Evolutionary conservation across 169 alveolate genomes (phyloP).

Genomic region (Plasmodium berghei): DNA sequence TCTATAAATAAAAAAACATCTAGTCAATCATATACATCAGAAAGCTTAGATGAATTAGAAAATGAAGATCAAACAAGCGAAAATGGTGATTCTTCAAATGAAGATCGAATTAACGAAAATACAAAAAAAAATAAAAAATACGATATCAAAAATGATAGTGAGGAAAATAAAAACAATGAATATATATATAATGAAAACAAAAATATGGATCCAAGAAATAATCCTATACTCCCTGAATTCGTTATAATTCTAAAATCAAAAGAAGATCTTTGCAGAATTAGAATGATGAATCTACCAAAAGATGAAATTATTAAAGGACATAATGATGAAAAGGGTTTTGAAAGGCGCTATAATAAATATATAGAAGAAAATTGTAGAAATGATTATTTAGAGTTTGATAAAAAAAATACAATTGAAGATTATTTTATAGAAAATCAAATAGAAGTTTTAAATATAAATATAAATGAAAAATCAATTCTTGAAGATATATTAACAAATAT

Average conservation of each 20-base stretch:
- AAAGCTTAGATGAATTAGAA: not conserved
- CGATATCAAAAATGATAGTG: no score
- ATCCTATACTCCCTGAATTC: slow-evolving; percentile 25
- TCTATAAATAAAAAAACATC: not conserved
- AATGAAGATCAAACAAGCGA: not conserved
- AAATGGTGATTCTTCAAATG: no score
- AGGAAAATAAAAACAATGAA: not conserved
- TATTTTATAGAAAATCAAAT: slow-evolving; percentile 37
- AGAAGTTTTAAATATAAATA: slow-evolving; percentile 39
- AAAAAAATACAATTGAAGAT: slow-evolving; percentile 48
- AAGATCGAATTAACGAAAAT: not conserved
- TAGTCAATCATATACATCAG: not conserved
- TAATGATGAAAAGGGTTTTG: slow-evolving; percentile 71
- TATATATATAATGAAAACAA: not conserved
- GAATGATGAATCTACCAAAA: slow-evolving; percentile 63
- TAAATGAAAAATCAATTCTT: slow-evolving; percentile 32
- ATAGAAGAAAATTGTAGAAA: slow-evolving; percentile 50
- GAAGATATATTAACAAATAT: slow-evolving; percentile 52
- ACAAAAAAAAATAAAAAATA: no score
- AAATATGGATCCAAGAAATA: not conserved
- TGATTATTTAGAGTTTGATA: slow-evolving; percentile 48
- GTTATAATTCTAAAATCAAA: slow-evolving; percentile 28
- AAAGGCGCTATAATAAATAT: slow-evolving; percentile 53
- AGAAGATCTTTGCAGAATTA: slow-evolving; percentile 43
- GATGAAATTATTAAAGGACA: slow-evolving; percentile 62